Evolutionary conservation across 345 rosid species (phyloP), one percentile per base, ranked within the genome.

Genomic region (Moricandia arvensis): DNA sequence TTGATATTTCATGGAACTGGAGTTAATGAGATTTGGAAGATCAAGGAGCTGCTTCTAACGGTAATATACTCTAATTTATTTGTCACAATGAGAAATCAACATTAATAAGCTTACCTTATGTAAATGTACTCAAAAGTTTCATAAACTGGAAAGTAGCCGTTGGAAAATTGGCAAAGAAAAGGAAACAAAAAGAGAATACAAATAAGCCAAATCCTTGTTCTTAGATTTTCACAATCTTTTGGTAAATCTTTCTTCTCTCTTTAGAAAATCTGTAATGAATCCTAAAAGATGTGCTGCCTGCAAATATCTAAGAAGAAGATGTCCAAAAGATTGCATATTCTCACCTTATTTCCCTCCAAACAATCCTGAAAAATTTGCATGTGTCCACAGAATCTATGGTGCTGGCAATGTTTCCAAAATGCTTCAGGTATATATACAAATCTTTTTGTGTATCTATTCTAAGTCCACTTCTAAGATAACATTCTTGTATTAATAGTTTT

Each of bases 331-430:
- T 81, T 90, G 92, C 69, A 75, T 87, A 65, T 91, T 90, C 85
- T 81, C 87, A 18, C 93, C 86, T 64, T 80, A 87, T 71, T 88
- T 87, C 58, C 92, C 89, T 29, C 59, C 91, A 34, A 79, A 68
- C 29, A 62, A 85, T 59, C 89, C 92, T 69, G 73, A 76, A 68
- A 86, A 83, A 82, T 90, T 90, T 79, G 86, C 82, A 43, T 77
- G 61, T 30, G 69, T 88, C 72, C 97, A 88, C 73, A 82, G 77
- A 81, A 84, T 90, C 78, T 85, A 88, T 78, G 96, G 96, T 15
- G 96, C 97, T 58, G 86, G 91, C 71, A 90, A 87, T 65, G 93
- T 88, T 63, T 86, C 81, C 62, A 88, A 86, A 60, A 69, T 90
- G 86, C 88, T 91, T 61, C 89, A 86, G 88, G 93, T 86, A 82